Conservation (phyloP, 208 protist genomes). For the Leptomonas pyrrhocoris region DNA sequence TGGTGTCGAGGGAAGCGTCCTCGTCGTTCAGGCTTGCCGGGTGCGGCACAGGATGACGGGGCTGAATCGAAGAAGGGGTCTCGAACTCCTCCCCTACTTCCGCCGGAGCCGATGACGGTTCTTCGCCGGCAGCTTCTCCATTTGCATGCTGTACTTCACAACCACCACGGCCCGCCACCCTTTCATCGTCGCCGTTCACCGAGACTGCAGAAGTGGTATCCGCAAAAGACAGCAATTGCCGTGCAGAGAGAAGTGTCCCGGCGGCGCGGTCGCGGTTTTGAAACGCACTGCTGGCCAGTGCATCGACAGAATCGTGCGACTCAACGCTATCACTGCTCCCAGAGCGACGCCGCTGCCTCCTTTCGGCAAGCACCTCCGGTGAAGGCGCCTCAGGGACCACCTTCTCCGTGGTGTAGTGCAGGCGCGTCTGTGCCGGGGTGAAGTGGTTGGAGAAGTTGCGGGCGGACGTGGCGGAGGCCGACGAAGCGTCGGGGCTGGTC, state of each 20-base stretch:
- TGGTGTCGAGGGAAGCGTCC: neutral
- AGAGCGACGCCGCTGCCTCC: neutral
- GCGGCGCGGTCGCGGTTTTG: slow-evolving; percentile 33
- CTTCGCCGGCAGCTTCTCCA: neutral
- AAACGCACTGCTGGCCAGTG: slow-evolving; percentile 33
- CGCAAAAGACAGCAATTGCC: slow-evolving; percentile 10
- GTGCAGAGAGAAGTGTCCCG: neutral
- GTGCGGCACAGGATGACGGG: neutral
- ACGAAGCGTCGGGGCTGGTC: neutral
- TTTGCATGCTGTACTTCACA: no score
- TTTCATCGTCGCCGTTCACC: neutral
- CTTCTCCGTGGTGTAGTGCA: slow-evolving; percentile 16
- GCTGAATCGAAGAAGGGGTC: slow-evolving; percentile 3
- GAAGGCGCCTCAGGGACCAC: neutral
- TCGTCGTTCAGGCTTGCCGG: neutral
- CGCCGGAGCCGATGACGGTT: neutral
- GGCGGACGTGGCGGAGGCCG: slow-evolving; percentile 4
- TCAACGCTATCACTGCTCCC: slow-evolving; percentile 15
- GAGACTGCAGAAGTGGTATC: neutral
- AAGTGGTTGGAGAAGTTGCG: slow-evolving; percentile 14
- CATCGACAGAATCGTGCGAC: slow-evolving; percentile 30
- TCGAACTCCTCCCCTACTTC: neutral
- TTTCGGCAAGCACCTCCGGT: neutral
- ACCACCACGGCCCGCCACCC: neutral
- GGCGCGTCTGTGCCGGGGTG: neutral